phyloP scores from a whole-genome alignment of 2,329 filamentous ascomycete genomes.

The Pseudogymnoascus sp. region DNA sequence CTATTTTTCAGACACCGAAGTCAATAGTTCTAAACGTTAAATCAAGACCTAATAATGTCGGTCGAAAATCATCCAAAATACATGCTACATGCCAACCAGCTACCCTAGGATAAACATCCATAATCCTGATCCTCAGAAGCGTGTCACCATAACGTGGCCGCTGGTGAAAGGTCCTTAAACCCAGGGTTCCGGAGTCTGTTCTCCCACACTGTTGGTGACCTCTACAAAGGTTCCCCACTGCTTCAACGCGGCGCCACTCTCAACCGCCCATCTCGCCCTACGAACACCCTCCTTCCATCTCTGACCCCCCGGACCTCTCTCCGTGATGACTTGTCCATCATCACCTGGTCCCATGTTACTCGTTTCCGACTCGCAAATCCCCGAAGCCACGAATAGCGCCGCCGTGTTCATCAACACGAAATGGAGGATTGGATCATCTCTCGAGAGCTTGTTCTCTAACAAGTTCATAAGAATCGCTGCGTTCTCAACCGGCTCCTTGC shows the following conservation, averaged over 20 bases:
- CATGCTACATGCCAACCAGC: neutral
- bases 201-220: slow-evolving; percentile 39
- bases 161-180: neutral
- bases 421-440: slow-evolving; percentile 76
- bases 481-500: slow-evolving; percentile 80
- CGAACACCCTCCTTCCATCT: slow-evolving; percentile 94
- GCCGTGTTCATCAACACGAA: slow-evolving; percentile 95
- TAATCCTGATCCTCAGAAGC: neutral
- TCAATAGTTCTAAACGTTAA: neutral
- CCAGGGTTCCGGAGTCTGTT: neutral
- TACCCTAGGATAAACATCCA: neutral
- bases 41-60: neutral
- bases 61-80: neutral
- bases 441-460: slow-evolving; percentile 60
- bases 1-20: neutral
- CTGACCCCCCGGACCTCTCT: slow-evolving; percentile 75
- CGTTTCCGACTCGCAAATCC: slow-evolving; percentile 73
- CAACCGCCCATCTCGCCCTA: slow-evolving; percentile 77
- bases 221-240: slow-evolving; percentile 80
- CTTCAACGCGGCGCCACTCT: slow-evolving; percentile 76
- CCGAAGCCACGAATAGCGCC: slow-evolving; percentile 74
- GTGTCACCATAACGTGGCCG: neutral
- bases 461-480: slow-evolving; percentile 74
- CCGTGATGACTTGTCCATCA: slow-evolving; percentile 69
- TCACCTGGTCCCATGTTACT: slow-evolving; percentile 74